Conservation (phyloP, 1,139 yeast genomes). For the Protomyces inundatus region DNA sequence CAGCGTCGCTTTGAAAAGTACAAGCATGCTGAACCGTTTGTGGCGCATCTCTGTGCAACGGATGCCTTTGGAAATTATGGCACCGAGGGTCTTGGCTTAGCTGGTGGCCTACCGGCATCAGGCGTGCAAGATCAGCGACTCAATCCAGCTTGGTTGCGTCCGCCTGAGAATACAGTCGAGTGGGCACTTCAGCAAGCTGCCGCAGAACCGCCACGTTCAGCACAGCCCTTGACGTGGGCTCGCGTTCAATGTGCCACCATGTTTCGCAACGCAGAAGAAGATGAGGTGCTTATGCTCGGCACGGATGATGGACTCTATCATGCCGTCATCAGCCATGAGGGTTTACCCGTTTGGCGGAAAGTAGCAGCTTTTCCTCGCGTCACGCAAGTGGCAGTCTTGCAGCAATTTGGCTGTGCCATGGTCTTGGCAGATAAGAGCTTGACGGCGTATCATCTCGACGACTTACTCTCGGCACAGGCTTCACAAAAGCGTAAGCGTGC, state of each 20-base stretch:
- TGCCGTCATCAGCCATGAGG: neutral
- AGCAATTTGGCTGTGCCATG: slow-evolving; percentile 54
- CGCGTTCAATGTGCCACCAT: slow-evolving; percentile 17
- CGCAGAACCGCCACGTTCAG: slow-evolving; percentile 30
- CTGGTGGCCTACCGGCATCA: slow-evolving; percentile 25
- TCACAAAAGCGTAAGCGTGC: neutral
- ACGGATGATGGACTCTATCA: slow-evolving; percentile 19
- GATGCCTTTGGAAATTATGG: slow-evolving; percentile 6
- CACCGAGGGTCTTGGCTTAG: slow-evolving; percentile 1
- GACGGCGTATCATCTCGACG: slow-evolving; percentile 55
- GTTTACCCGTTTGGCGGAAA: neutral
- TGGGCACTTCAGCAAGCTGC: slow-evolving; percentile 41
- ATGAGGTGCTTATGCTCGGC: slow-evolving; percentile 6
- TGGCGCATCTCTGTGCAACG: slow-evolving; percentile 45
- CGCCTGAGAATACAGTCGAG: slow-evolving; percentile 58
- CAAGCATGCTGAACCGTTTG: slow-evolving; percentile 49
- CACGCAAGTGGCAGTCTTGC: slow-evolving; percentile 57
- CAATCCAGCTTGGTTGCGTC: neutral
- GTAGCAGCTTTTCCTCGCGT: slow-evolving; percentile 39
- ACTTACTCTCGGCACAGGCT: slow-evolving; percentile 34
- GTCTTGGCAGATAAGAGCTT: slow-evolving; percentile 57
- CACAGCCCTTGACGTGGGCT: slow-evolving; percentile 32
- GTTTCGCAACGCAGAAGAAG: neutral
- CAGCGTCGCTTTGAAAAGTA: slow-evolving; percentile 42
- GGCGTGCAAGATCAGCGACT: slow-evolving; percentile 42